Conservation (phyloP, 1,284 basidiomycete genomes). For the Moesziomyces sp. region DNA sequence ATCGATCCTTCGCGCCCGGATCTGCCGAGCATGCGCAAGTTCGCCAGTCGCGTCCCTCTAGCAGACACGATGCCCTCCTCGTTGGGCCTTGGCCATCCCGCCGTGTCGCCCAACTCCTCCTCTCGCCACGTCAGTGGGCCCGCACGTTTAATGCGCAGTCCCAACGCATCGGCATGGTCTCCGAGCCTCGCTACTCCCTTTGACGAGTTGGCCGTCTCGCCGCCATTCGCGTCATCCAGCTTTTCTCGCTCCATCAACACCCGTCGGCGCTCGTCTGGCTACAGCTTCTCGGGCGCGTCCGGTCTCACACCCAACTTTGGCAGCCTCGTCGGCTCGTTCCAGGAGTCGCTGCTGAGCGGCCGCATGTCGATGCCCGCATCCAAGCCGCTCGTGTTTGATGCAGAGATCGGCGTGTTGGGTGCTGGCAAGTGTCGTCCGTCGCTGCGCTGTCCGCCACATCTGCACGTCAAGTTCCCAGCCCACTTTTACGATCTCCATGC, state of each 20-base stretch:
- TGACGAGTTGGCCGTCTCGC: constrained; percentile 18
- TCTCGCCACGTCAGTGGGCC: constrained; percentile 35
- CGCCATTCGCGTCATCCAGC: constrained; percentile 25
- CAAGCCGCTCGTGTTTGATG: constrained; percentile 65
- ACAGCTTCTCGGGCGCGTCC: constrained; percentile 17
- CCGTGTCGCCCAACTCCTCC: constrained; percentile 4
- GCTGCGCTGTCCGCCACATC: constrained; percentile 65
- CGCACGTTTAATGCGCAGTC: constrained; percentile 26
- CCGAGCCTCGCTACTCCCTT: neutral
- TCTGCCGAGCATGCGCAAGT: too few species aligned
- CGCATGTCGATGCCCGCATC: constrained; percentile 65
- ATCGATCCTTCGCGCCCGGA: too few species aligned
- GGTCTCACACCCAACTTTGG: constrained; percentile 45
- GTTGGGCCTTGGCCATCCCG: neutral
- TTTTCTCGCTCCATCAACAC: constrained; percentile 23
- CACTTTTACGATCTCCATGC: constrained; percentile 64
- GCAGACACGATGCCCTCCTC: neutral
- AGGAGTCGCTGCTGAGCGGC: constrained; percentile 67
- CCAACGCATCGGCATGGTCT: constrained; percentile 17
- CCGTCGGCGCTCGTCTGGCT: constrained; percentile 35
- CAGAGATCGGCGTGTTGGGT: constrained; percentile 67
- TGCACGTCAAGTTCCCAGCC: constrained; percentile 66
- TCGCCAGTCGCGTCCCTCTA: neutral
- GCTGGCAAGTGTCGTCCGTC: constrained; percentile 47
- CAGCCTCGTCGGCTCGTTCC: constrained; percentile 68